Base-by-base conservation (phyloP, 345 rosid genomes). In the Gossypium ekmanianum region DNA sequence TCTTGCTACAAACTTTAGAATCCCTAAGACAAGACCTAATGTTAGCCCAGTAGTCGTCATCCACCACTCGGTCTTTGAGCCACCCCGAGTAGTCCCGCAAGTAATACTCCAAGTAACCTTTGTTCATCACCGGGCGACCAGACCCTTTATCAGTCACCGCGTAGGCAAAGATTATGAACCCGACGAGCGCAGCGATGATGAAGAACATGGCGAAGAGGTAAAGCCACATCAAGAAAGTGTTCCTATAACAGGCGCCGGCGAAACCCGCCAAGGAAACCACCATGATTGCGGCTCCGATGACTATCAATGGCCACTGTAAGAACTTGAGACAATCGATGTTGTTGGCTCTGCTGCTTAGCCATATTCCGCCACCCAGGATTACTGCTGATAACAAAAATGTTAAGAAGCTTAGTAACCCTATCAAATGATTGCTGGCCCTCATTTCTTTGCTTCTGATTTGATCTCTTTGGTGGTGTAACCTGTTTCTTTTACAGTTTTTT, bases 281-380 rank as follows among this genome's bases (percentile, higher is more conserved):
- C 93, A 95, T 77, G 88, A 93, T 90, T 11, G 87, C 73, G 51
- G 85, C 83, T 0, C 98, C 99, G 52, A 93, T 95, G 45, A 87
- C 48, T 75, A 93, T 93, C 71, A 95, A 76, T 8, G 99, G 98
- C 97, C 98, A 91, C 86, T 95, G 98, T 6, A 95, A 82, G 81
- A 93, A 95, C 24, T 85, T 79, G 29, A 95, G 74, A 79, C 99
- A 95, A 79, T 95, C 97, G 3, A 98, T 89, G 84, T 82, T 85
- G 93, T 83, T 90, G 83, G 99, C 98, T 76, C 90, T 78, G 83
- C 80, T 88, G 90, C 97, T 88, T 2, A 95, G 88, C 99, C 99
- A 95, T 84, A 95, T 95, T 12, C 99, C 99, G 20, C 94, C 97
- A n/a, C 98, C 97, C 58, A 90, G 78, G 88, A 93, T 93, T 0